Evolutionary conservation across 495 filamentous ascomycete genomes (phyloP).

Genomic region (Penicillium desertorum): DNA sequence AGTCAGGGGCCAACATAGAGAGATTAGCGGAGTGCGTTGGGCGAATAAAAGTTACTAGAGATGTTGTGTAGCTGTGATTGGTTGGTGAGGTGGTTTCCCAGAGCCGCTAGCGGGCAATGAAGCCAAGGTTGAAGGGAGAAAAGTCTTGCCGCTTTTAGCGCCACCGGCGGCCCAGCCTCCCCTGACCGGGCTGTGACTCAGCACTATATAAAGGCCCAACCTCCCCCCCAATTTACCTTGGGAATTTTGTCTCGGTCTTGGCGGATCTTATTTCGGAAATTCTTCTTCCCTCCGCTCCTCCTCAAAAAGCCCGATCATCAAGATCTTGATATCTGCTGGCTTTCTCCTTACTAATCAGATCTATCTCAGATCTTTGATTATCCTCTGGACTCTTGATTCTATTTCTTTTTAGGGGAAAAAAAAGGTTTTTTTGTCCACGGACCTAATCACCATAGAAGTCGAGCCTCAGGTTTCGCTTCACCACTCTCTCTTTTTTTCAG

Average conservation of each 20-base stretch:
- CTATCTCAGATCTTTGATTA: conserved; percentile 19
- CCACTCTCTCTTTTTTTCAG: conserved; percentile 37
- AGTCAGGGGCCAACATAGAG: conserved; percentile 20
- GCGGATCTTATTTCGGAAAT: conserved; percentile 38
- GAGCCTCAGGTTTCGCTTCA: conserved; percentile 20
- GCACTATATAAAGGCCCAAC: conserved; percentile 51
- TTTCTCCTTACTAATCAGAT: conserved; percentile 24
- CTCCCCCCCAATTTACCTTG: conserved; percentile 38
- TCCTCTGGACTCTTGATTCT: conserved; percentile 15
- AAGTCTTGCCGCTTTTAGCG: conserved; percentile 44
- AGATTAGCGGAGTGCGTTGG: conserved; percentile 18
- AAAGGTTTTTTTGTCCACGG: conserved; percentile 6
- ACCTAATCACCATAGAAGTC: conserved; percentile 12
- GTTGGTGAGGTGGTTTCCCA: conserved; percentile 7
- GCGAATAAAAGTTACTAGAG: conserved; percentile 9
- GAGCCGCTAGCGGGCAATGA: conserved; percentile 27
- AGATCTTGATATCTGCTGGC: conserved; percentile 21
- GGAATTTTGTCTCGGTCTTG: conserved; percentile 50
- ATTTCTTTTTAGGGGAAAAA: conserved; percentile 12
- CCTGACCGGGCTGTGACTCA: conserved; percentile 44
- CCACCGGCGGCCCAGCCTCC: conserved; percentile 44
- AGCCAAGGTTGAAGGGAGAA: conserved; percentile 38
- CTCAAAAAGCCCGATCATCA: conserved; percentile 17
- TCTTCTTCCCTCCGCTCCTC: conserved; percentile 29
- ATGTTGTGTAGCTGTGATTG: conserved; percentile 12